Evolutionary conservation across 768 basidiomycete genomes (phyloP), one percentile per base, ranked within the genome.

Genomic region (Tulasnella sp.): DNA sequence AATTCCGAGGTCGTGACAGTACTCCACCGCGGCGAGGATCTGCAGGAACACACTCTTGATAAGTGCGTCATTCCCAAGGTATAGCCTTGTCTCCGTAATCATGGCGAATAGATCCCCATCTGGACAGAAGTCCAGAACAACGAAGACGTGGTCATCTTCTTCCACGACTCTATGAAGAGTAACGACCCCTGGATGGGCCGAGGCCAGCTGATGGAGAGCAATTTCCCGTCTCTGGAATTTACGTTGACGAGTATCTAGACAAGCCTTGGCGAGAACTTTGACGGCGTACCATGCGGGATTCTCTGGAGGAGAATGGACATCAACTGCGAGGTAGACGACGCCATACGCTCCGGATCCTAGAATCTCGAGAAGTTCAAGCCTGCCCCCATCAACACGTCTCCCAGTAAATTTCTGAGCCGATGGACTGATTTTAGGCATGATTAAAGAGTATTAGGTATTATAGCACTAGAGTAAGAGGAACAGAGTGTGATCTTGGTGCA

Each of bases 281-380:
- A 98, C 90, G 53, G 91, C 90, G 65, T 75, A 90, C 49, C 78
- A 80, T 40, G 62, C 59, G 13, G 66, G 71, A 45, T 62, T 57
- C 37, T 68, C 59, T 16, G 57, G 61, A 70, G 68, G 33, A 70
- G 66, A 58, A 73, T 63, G 61, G 35, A 65, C 61, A 61, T 83
- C 83, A 53, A 84, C 70, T 22, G 88, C 92, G 50, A 85, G 83
- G 65, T 93, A 95, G 9, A 96, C 93, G 59, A 91, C 81, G 48
- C 93, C 93, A 63, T 95, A 98, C 20, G 92, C 92, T 10, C 93
- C 93, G 29, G 84, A 77, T 31, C 93, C 93, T 44, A 98, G 77
- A 56, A 92, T 75, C 60, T 84, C 78, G 59, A 84, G 76, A 54
- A 98, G 80, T 65, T 90, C 76, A 53, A 96, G 77, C 43, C 77